Conservation (phyloP, 768 basidiomycete species). For the Boletus barrowsii region DNA sequence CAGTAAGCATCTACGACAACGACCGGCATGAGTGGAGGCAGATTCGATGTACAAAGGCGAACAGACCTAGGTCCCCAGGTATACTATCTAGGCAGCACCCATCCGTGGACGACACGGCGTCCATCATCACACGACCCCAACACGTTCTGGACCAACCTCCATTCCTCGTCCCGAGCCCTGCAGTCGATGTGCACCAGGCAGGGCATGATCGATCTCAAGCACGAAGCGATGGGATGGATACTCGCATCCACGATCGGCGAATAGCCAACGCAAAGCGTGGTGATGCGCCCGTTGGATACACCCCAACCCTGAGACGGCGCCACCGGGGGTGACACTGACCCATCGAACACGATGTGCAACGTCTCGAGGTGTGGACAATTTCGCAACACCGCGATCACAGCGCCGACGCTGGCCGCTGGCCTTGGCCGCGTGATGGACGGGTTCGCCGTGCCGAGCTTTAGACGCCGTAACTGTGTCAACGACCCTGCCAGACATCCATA, state of each 20-base stretch:
- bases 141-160: slow-evolving; percentile 7
- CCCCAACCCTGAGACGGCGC: neutral
- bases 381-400: slow-evolving; percentile 13
- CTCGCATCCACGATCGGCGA: slow-evolving; percentile 13
- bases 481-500: slow-evolving; percentile 10
- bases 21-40: too few relatives aligned
- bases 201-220: slow-evolving; percentile 17
- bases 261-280: slow-evolving; percentile 13
- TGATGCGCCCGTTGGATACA: slow-evolving; percentile 9
- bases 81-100: neutral
- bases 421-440: neutral
- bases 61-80: too few relatives aligned
- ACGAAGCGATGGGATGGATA: slow-evolving; percentile 1
- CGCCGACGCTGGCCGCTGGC: slow-evolving; percentile 9
- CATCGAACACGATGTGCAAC: slow-evolving; percentile 21
- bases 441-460: slow-evolving; percentile 17
- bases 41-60: too few relatives aligned
- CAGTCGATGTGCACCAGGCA: slow-evolving; percentile 3
- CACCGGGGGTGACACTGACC: neutral
- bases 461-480: slow-evolving; percentile 4
- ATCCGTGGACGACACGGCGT: too few relatives aligned
- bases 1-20: too few relatives aligned
- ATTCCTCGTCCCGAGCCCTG: neutral
- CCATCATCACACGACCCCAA: neutral
- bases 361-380: slow-evolving; percentile 12